Evolutionary conservation across 2,329 filamentous ascomycete species (phyloP).

Genomic region (Ampelomyces quisqualis): DNA sequence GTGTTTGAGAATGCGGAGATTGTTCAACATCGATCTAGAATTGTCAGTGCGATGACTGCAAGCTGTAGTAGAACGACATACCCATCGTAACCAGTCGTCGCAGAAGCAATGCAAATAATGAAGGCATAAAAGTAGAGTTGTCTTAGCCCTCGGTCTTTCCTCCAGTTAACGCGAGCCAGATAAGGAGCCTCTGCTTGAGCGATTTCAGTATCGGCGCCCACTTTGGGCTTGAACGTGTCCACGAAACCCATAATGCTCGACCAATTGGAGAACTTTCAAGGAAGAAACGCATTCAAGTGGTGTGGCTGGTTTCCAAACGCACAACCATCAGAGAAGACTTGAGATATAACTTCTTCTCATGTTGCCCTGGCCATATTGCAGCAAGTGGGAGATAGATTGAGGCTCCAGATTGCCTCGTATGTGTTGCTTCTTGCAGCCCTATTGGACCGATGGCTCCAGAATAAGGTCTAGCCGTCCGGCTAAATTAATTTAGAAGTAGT

Average conservation of each 20-base stretch:
- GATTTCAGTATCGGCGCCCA: conserved; percentile 19
- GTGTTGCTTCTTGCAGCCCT: too few species aligned
- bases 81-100: conserved; percentile 60
- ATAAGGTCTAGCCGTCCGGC: conserved; percentile 33
- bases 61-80: conserved; percentile 27
- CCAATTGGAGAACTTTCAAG: conserved; percentile 5
- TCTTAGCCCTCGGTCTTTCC: conserved; percentile 56
- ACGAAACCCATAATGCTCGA: conserved; percentile 20
- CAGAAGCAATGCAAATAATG: conserved; percentile 56
- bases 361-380: conserved; percentile 19
- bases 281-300: conserved; percentile 6
- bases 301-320: conserved; percentile 12
- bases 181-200: conserved; percentile 50
- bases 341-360: conserved; percentile 21
- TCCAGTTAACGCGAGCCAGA: conserved; percentile 56
- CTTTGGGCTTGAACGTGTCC: conserved; percentile 24
- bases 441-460: too few species aligned
- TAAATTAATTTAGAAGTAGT: conserved; percentile 27
- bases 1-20: conserved; percentile 44
- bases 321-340: conserved; percentile 13
- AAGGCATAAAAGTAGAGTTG: conserved; percentile 57
- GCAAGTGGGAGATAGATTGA: conserved; percentile 16
- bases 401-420: conserved; percentile 26
- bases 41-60: conserved; percentile 2
- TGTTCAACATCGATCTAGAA: conserved; percentile 48